phyloP scores from a whole-genome alignment of 108 stramenopile genomes.

The Nannochloropsis granulata region DNA sequence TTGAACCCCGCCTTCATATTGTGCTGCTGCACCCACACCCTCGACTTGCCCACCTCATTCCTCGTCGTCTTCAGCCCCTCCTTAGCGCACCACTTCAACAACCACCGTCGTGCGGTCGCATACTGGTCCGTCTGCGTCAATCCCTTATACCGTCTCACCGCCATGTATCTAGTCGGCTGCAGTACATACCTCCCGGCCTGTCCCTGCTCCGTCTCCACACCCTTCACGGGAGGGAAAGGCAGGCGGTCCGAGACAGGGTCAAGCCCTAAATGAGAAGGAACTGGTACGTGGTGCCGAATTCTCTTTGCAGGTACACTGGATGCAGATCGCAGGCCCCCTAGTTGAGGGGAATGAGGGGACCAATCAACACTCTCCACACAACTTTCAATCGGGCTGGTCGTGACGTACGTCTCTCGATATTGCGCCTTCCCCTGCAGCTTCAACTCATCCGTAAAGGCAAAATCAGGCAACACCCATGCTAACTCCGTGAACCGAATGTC shows the following conservation, averaged over 20 bases:
- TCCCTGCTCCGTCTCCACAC: neutral
- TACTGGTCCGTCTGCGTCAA: neutral
- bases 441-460: neutral
- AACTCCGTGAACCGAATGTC: neutral
- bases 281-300: neutral
- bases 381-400: neutral
- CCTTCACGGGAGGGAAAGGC: neutral
- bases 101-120: neutral
- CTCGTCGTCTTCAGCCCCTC: neutral
- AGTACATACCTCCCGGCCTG: neutral
- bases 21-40: neutral
- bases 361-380: neutral
- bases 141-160: neutral
- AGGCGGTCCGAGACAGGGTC: neutral
- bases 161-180: neutral
- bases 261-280: neutral
- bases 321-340: neutral
- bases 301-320: neutral
- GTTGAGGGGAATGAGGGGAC: neutral
- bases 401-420: neutral
- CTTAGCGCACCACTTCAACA: neutral
- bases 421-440: neutral
- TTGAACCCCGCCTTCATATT: neutral
- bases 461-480: neutral
- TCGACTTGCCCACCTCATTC: neutral